Base-by-base conservation (phyloP, 2,329 filamentous ascomycete species). In the Hymenoscyphus scutula region DNA sequence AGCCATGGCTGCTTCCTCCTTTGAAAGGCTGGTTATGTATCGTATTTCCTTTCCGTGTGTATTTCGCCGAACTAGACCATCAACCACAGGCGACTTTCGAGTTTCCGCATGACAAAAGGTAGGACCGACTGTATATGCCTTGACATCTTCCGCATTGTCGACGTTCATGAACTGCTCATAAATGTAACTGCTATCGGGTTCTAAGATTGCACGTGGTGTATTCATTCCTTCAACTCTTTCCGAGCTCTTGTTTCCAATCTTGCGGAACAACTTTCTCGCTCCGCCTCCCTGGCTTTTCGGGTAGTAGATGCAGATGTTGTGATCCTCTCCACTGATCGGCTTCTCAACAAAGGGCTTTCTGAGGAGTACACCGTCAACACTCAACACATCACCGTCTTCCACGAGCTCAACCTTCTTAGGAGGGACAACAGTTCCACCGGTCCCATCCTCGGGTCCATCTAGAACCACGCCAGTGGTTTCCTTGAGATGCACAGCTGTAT, bases 221-320 rank as follows among this genome's bases (percentile, higher is more conserved):
- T 79, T 85, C 64, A 99, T 82, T 11, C 88, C 87, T 17, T 89
- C 84, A 64, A 97, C 89, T 72, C 89, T 96, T 75, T 99, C 96
- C 1, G 94, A 98, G 76, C 94, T 98, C 79, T 99, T 99, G 82
- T 99, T 99, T 72, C 96, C 96, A 71, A 99, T 91, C 76, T 99
- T 99, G 62, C 95, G 85, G 78, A 99, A 99, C 3, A 99, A 84
- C 69, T 94, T 91, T 63, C 96, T 85, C 29, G 92, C 96, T 63
- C 95, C 95, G 56, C 94, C 93, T 3, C 93, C 92, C 56, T 90
- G 85, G 51, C 91, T 89, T 65, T 88, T 90, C 25, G 94, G 91
- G 72, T 96, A 98, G 78, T 98, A 99, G 61, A 99, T 97, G 77
- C 96, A 90, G 71, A 99, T 97, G 75, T 99, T 99, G 78, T 99